A percentile compares a stretch with the other conserved stretches of the same genome.
phyloP scores from a whole-genome alignment of 805 yeast genomes.

The Vanderwaltozyma verrucispora region DNA sequence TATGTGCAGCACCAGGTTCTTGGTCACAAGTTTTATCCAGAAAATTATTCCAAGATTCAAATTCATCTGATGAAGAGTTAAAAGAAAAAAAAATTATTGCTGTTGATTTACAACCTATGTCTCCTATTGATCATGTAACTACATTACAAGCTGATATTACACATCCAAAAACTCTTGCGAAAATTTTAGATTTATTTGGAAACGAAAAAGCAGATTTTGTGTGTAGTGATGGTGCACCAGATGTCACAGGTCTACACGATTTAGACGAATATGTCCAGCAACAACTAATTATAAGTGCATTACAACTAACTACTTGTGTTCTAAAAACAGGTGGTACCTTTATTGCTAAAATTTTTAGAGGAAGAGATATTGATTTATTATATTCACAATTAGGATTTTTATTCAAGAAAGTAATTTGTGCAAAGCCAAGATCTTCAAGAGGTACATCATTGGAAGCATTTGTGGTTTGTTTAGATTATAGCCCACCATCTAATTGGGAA shows the following conservation, averaged over 20 bases:
- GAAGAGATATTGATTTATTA: conserved; percentile 87
- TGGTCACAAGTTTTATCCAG: conserved; percentile 93
- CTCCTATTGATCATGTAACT: conserved; percentile 86
- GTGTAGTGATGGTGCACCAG: conserved; percentile 97
- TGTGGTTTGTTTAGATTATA: conserved; percentile 82
- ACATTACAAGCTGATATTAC: conserved; percentile 95
- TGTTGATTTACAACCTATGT: conserved; percentile 95
- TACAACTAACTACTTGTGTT: conserved; percentile 83
- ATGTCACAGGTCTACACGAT: conserved; percentile 95
- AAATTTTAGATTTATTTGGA: conserved; percentile 70
- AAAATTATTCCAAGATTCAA: conserved; percentile 40
- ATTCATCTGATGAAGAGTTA: conserved; percentile 23
- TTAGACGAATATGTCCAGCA: conserved; percentile 96
- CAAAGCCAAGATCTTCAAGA: conserved; percentile 91
- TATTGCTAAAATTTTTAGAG: conserved; percentile 94
- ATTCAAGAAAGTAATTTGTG: conserved; percentile 83
- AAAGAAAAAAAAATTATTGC: conserved; percentile 68
- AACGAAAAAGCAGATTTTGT: conserved; percentile 94
- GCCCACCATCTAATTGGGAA: conserved; percentile 74
- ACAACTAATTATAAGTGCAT: conserved; percentile 81
- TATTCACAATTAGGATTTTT: conserved; percentile 85
- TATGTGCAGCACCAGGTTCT: conserved; percentile 98
- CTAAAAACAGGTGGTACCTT: conserved; percentile 84
- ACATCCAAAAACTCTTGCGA: conserved; percentile 77
- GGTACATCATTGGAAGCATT: conserved; percentile 93